Conservation (phyloP, 1,139 yeast species). For the Kodamaea anthophila region DNA sequence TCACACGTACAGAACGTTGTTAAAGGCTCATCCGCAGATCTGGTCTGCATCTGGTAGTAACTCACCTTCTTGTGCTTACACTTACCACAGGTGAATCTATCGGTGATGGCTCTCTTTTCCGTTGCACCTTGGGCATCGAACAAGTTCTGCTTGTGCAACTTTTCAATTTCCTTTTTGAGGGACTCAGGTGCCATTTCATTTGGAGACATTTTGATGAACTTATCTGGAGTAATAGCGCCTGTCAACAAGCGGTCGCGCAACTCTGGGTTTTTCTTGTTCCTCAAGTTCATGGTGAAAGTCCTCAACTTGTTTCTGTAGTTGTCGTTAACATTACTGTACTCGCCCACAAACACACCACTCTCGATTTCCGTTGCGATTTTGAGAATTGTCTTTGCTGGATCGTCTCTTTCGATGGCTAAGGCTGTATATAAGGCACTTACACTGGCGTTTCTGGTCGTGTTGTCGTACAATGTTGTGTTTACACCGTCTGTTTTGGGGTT, state of each 20-base stretch:
- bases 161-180: slow-evolving; percentile 77
- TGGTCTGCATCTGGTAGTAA: slow-evolving; percentile 94
- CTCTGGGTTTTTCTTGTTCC: slow-evolving; percentile 86
- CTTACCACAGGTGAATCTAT: slow-evolving; percentile 94
- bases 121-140: slow-evolving; percentile 99
- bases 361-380: slow-evolving; percentile 69
- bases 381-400: slow-evolving; percentile 47
- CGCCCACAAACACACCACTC: slow-evolving; percentile 55
- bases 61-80: slow-evolving; percentile 96
- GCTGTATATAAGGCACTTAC: slow-evolving; percentile 83
- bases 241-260: slow-evolving; percentile 62
- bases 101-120: slow-evolving; percentile 92
- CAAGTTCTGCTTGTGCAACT: slow-evolving; percentile 79
- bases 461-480: slow-evolving; percentile 59
- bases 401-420: slow-evolving; percentile 71
- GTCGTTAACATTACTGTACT: slow-evolving; percentile 50
- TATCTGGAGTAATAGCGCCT: slow-evolving; percentile 58
- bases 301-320: slow-evolving; percentile 75
- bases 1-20: slow-evolving; percentile 98
- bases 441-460: slow-evolving; percentile 78
- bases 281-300: slow-evolving; percentile 74
- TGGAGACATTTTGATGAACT: slow-evolving; percentile 75
- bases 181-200: slow-evolving; percentile 93
- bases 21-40: slow-evolving; percentile 97
- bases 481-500: slow-evolving; percentile 80